Evolutionary conservation across 441 rosid genomes (phyloP).

Genomic region (Erysimum cheiri): DNA sequence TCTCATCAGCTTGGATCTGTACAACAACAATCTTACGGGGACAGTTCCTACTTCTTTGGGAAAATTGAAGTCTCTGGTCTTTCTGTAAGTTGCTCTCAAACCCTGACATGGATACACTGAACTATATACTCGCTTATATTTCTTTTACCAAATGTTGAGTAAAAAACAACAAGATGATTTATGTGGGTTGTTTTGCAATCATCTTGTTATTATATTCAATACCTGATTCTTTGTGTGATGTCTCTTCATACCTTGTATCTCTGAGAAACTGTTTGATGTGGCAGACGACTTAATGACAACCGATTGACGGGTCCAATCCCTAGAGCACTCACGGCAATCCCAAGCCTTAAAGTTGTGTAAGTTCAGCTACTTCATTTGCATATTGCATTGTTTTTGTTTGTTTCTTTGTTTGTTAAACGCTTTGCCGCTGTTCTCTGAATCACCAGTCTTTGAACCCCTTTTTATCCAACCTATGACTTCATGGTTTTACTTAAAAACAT

Average conservation of each 20-base stretch:
- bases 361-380: slow-evolving; percentile 40
- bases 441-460: not conserved
- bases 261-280: slow-evolving; percentile 42
- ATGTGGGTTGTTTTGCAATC: slow-evolving; percentile 1
- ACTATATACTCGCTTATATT: not conserved
- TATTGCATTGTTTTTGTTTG: slow-evolving; percentile 1
- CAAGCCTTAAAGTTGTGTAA: slow-evolving; percentile 96
- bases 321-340: slow-evolving; percentile 66
- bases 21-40: slow-evolving; percentile 86
- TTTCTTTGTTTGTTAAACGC: not conserved
- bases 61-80: slow-evolving; percentile 86
- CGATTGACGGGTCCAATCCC: slow-evolving; percentile 84
- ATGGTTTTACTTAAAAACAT: not conserved
- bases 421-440: not conserved
- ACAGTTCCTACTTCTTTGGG: slow-evolving; percentile 76
- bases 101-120: not conserved
- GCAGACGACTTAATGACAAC: slow-evolving; percentile 92
- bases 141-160: slow-evolving; percentile 18
- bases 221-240: not conserved
- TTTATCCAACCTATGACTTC: not conserved
- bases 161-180: not conserved
- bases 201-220: slow-evolving; percentile 15
- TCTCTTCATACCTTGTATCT: slow-evolving; percentile 4
- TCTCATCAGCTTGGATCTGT: slow-evolving; percentile 94
- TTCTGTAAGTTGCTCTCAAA: slow-evolving; percentile 66